Evolutionary conservation across 177 flowering plant species (phyloP).

Genomic region (Vitis hybrid): DNA sequence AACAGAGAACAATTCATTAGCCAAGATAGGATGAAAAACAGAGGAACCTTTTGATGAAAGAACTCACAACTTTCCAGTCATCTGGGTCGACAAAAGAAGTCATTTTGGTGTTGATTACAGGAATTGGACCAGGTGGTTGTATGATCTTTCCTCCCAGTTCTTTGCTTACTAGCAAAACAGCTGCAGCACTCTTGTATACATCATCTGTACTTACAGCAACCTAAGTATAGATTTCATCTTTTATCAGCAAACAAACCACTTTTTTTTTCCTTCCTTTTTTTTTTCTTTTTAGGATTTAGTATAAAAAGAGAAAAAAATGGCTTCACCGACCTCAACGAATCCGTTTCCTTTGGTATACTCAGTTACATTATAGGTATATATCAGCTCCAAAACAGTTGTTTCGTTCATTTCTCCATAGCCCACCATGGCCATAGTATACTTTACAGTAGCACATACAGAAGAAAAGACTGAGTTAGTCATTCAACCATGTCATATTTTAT

Average conservation of each 20-base stretch:
- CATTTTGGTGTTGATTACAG: neutral
- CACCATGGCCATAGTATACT: conserved; percentile 9
- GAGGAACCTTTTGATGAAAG: neutral
- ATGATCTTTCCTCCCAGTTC: conserved; percentile 7
- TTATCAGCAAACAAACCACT: neutral
- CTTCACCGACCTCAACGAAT: neutral
- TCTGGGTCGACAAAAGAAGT: conserved; percentile 10
- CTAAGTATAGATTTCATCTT: neutral
- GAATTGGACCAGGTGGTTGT: conserved; percentile 5
- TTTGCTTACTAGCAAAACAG: neutral
- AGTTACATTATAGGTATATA: conserved; percentile 9
- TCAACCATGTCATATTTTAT: neutral
- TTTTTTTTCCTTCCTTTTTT: no score
- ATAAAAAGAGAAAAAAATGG: neutral
- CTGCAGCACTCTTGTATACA: conserved; percentile 9
- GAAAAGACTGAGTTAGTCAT: neutral
- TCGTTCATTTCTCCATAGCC: conserved; percentile 2
- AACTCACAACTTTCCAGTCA: neutral
- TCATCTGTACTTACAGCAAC: conserved; percentile 6
- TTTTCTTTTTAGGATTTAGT: neutral
- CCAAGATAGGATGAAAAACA: neutral
- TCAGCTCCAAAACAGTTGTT: conserved; percentile 11
- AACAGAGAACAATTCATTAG: neutral
- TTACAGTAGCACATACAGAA: neutral
- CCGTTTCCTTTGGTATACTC: conserved; percentile 6